These are phyloP conservation scores for Picea abies DNA, from an alignment of 83 land plant species.

Conservation along the genomic window DNA sequence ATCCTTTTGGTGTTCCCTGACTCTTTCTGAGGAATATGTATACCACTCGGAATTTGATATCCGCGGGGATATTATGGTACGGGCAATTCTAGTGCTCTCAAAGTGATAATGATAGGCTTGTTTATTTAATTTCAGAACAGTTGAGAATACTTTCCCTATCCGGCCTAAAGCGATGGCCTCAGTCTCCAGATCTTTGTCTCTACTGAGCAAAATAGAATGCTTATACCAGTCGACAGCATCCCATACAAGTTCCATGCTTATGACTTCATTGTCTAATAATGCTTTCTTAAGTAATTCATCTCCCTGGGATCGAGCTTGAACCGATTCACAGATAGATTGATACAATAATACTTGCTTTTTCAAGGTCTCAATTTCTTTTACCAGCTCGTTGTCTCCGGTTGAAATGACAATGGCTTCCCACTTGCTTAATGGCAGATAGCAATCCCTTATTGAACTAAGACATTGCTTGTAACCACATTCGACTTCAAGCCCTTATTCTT, in stretches of 20 bases:
- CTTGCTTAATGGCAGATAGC: neutral
- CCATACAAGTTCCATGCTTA: constrained; percentile 20
- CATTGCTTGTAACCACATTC: neutral
- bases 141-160: constrained; percentile 10
- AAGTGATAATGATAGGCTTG: constrained; percentile 19
- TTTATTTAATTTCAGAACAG: neutral
- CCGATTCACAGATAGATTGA: neutral
- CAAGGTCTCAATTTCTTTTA: neutral
- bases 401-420: neutral
- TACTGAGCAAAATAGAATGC: constrained; percentile 6
- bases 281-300: neutral
- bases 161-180: constrained; percentile 14
- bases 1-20: constrained; percentile 1
- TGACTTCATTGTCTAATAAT: neutral
- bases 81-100: constrained; percentile 14
- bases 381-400: neutral
- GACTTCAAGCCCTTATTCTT: neutral
- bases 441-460: neutral
- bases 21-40: constrained; percentile 3
- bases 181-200: constrained; percentile 18
- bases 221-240: constrained; percentile 12
- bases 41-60: constrained; percentile 18
- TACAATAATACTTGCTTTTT: neutral
- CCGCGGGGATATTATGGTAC: constrained; percentile 16
- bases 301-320: neutral